phyloP scores from a whole-genome alignment of 176 grass and related monocot species.

The Carex littledalei region DNA sequence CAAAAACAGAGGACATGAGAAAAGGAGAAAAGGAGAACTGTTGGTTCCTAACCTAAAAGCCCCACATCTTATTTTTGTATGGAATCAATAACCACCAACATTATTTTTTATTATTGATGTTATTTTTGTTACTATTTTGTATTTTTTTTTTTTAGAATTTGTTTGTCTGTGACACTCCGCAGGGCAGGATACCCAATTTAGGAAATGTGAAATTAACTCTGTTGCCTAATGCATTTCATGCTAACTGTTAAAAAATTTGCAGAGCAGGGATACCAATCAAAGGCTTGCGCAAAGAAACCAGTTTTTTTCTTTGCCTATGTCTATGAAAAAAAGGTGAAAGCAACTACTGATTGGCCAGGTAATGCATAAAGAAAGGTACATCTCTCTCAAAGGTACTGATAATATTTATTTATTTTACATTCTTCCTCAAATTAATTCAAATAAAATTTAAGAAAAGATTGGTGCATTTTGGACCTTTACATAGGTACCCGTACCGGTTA shows the following conservation, averaged over 20 bases:
- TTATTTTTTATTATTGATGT: conserved; percentile 3
- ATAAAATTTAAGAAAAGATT: not conserved
- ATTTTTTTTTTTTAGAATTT: not conserved
- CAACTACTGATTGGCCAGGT: conserved; percentile 9
- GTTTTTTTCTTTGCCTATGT: conserved; percentile 1
- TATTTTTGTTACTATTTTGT: not conserved
- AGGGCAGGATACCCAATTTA: not conserved
- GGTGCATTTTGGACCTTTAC: not conserved
- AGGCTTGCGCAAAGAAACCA: not conserved
- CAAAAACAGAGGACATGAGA: not conserved
- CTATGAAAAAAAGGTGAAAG: conserved; percentile 16
- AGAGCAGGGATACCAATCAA: not conserved
- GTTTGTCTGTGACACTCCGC: not conserved
- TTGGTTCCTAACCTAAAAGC: not conserved
- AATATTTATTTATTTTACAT: not conserved
- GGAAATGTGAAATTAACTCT: not conserved
- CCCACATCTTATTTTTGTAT: not conserved
- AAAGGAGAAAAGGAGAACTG: not conserved
- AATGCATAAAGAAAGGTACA: not conserved
- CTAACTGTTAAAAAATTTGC: conserved; percentile 6
- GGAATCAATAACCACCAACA: not conserved
- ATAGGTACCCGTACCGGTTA: too few relatives aligned
- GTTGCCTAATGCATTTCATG: conserved; percentile 8
- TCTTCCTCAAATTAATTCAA: not conserved
- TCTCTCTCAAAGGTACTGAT: not conserved